Conservation (phyloP, 1,284 basidiomycete genomes). For the Sanghuangporus weigelae region DNA sequence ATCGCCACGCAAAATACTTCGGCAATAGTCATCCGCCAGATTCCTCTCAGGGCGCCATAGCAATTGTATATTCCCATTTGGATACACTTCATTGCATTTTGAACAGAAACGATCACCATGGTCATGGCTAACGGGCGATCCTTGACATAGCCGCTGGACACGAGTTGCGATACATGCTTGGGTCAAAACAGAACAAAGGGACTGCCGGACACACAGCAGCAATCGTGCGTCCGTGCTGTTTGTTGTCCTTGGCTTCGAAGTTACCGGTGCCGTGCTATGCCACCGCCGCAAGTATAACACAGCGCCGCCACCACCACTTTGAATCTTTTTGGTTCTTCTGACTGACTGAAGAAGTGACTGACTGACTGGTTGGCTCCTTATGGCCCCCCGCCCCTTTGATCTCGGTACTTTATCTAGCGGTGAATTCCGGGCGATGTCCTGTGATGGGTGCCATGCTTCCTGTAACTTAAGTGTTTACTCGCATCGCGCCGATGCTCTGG, state of each 20-base stretch:
- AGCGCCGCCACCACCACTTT: too few relatives aligned
- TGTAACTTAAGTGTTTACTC: neutral
- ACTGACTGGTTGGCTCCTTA: neutral
- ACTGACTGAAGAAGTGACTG: too few relatives aligned
- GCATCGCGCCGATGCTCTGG: neutral
- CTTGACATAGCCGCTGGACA: too few relatives aligned
- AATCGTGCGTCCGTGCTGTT: too few relatives aligned
- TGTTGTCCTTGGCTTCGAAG: too few relatives aligned
- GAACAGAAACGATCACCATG: neutral
- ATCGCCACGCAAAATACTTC: neutral
- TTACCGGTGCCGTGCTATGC: neutral
- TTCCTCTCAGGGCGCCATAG: neutral
- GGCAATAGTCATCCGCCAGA: neutral
- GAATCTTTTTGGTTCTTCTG: too few relatives aligned
- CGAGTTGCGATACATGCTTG: too few relatives aligned
- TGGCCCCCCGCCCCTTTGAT: neutral
- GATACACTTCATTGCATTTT: neutral
- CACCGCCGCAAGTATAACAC: neutral
- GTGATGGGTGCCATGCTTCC: neutral
- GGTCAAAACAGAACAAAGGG: too few relatives aligned
- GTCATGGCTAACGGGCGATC: too few relatives aligned
- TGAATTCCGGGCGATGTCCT: neutral
- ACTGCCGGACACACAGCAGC: too few relatives aligned
- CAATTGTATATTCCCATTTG: neutral
- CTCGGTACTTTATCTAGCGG: neutral